Evolutionary conservation across 257 asterid species (phyloP).

Genomic region (Datura wrightii): DNA sequence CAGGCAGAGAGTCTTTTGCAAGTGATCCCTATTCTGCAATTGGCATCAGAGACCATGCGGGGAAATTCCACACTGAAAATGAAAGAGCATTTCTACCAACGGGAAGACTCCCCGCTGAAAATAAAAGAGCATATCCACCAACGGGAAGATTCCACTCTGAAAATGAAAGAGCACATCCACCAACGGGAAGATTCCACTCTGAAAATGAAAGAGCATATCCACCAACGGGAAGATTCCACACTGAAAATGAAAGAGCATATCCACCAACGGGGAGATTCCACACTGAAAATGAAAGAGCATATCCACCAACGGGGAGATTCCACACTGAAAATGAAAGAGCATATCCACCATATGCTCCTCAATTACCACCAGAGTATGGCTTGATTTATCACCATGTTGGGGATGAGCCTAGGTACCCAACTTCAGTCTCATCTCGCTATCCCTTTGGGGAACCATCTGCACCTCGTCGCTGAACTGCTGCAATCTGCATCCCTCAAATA

Average conservation of each 20-base stretch:
- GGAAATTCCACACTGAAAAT: conserved; percentile 33
- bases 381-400: conserved; percentile 39
- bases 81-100: conserved; percentile 41
- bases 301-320: conserved; percentile 34
- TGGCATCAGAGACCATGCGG: conserved; percentile 25
- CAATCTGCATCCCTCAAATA: conserved; percentile 18
- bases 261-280: conserved; percentile 29
- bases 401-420: conserved; percentile 41
- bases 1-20: conserved; percentile 42
- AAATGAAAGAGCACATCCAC: conserved; percentile 32
- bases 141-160: conserved; percentile 34
- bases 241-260: conserved; percentile 41
- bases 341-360: conserved; percentile 42
- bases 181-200: not conserved
- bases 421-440: conserved; percentile 65
- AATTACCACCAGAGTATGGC: conserved; percentile 41
- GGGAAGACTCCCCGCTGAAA: conserved; percentile 35
- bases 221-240: conserved; percentile 17
- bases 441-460: conserved; percentile 66
- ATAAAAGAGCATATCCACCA: conserved; percentile 41
- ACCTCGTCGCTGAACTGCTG: conserved; percentile 42
- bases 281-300: conserved; percentile 43
- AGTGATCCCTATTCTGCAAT: conserved; percentile 40
- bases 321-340: conserved; percentile 41
- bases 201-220: not conserved